Evolutionary conservation across 1,284 basidiomycete species (phyloP).

Genomic region (Serendipita sp.): DNA sequence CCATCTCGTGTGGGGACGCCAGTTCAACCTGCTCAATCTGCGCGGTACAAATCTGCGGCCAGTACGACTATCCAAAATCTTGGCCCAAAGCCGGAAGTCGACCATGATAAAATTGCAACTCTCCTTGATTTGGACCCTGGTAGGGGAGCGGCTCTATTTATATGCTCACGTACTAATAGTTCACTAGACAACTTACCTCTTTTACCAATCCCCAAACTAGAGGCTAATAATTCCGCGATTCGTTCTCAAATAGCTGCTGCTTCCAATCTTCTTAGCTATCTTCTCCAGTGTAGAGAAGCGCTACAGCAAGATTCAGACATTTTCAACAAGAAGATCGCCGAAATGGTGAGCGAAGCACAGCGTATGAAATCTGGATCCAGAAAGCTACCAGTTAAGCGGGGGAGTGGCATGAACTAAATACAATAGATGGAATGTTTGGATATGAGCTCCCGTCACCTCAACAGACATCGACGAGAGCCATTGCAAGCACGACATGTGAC

Average conservation of each 20-base stretch:
- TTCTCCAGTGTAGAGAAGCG: conserved; percentile 70
- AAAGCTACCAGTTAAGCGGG: neutral
- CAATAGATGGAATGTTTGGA: neutral
- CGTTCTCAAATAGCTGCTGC: conserved; percentile 55
- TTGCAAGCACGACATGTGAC: too few relatives aligned
- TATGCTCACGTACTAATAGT: conserved; percentile 10
- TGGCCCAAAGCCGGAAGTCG: conserved; percentile 56
- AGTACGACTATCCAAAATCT: conserved; percentile 41
- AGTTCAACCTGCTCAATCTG: conserved; percentile 25
- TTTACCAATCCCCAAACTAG: conserved; percentile 50
- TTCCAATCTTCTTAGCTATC: conserved; percentile 59
- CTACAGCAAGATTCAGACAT: conserved; percentile 78
- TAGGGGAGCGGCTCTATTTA: conserved; percentile 22
- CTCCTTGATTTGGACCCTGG: conserved; percentile 57
- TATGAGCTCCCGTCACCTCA: too few relatives aligned
- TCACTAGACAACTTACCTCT: conserved; percentile 52
- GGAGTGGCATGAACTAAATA: neutral
- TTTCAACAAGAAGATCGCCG: conserved; percentile 68
- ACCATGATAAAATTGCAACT: conserved; percentile 46
- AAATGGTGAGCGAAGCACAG: conserved; percentile 60
- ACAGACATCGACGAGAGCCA: too few relatives aligned
- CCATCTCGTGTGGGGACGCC: conserved; percentile 41
- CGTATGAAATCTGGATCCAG: conserved; percentile 13
- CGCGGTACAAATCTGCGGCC: conserved; percentile 23
- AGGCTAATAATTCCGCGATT: conserved; percentile 51